Conservation (phyloP, 176 grass and related monocot species). For the Cymbopogon citratus region DNA sequence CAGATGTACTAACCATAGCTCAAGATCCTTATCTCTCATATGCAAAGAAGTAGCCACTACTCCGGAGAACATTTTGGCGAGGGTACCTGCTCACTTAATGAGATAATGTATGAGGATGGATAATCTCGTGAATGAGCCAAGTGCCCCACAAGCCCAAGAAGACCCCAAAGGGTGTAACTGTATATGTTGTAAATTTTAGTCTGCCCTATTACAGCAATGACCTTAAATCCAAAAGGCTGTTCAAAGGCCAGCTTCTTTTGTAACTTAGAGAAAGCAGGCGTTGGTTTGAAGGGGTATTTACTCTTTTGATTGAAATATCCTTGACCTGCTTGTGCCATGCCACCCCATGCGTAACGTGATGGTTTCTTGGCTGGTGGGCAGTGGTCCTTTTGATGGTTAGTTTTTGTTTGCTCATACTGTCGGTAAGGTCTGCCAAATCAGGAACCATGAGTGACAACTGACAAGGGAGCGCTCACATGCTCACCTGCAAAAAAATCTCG, state of each 20-base stretch:
- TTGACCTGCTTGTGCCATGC: neutral
- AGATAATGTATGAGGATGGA: constrained; percentile 23
- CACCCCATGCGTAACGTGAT: neutral
- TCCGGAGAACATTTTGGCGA: constrained; percentile 8
- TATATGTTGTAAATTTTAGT: constrained; percentile 76
- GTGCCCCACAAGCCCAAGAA: constrained; percentile 35
- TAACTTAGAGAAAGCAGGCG: constrained; percentile 18
- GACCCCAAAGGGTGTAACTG: constrained; percentile 36
- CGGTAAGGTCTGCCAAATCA: neutral
- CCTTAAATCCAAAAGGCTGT: neutral
- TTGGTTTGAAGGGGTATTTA: constrained; percentile 16
- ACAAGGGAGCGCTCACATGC: neutral
- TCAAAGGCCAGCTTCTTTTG: constrained; percentile 37
- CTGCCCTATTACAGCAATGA: neutral
- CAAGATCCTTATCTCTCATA: constrained; percentile 95
- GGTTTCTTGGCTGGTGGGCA: neutral
- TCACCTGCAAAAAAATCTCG: neutral
- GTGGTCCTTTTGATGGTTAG: neutral
- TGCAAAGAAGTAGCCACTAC: constrained; percentile 65
- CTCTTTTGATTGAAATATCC: neutral
- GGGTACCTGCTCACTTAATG: neutral
- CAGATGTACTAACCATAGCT: constrained; percentile 85
- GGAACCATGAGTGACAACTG: neutral
- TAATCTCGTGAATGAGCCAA: constrained; percentile 2
- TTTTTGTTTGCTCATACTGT: constrained; percentile 15